These are phyloP conservation scores for Sabuloglossum arenarium DNA, from an alignment of 495 filamentous ascomycete species.

Conservation along the genomic window DNA sequence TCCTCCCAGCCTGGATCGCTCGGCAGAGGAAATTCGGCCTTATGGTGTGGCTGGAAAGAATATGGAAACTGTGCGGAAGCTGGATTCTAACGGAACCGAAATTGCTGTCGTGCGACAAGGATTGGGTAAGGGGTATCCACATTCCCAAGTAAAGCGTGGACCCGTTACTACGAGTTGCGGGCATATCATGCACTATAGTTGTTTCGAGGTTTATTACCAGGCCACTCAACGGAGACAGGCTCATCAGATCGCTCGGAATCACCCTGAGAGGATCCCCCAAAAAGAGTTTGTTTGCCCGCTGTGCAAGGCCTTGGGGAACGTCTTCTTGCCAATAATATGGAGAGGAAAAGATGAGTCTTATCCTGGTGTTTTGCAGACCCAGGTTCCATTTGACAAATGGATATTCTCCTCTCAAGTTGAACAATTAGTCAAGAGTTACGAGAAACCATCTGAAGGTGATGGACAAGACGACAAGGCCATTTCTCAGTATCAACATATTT, in stretches of 20 bases:
- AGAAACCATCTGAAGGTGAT: conserved; percentile 21
- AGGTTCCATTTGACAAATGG: conserved; percentile 43
- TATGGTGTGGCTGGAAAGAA: conserved; percentile 86
- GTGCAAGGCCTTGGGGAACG: conserved; percentile 91
- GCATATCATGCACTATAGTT: conserved; percentile 95
- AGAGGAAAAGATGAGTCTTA: conserved; percentile 70
- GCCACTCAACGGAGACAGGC: conserved; percentile 64
- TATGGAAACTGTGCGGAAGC: conserved; percentile 47
- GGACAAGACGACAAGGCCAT: conserved; percentile 16
- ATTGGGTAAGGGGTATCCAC: conserved; percentile 73
- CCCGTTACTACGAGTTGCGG: conserved; percentile 83
- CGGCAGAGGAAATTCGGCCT: conserved; percentile 60
- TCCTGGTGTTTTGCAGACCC: conserved; percentile 39
- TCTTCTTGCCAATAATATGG: conserved; percentile 92
- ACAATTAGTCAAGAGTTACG: conserved; percentile 19
- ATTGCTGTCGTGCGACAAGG: conserved; percentile 57
- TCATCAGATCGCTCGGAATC: conserved; percentile 80
- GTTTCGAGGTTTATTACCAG: conserved; percentile 77
- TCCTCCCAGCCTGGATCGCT: conserved; percentile 61
- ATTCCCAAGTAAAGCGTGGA: conserved; percentile 41
- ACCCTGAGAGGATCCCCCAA: conserved; percentile 53
- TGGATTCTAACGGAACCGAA: conserved; percentile 46
- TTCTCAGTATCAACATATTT: conserved; percentile 30
- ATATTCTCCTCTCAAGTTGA: conserved; percentile 22
- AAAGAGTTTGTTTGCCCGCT: conserved; percentile 96